Conservation (phyloP, 202 grass and related monocot species). For the Eragrostis tef region DNA sequence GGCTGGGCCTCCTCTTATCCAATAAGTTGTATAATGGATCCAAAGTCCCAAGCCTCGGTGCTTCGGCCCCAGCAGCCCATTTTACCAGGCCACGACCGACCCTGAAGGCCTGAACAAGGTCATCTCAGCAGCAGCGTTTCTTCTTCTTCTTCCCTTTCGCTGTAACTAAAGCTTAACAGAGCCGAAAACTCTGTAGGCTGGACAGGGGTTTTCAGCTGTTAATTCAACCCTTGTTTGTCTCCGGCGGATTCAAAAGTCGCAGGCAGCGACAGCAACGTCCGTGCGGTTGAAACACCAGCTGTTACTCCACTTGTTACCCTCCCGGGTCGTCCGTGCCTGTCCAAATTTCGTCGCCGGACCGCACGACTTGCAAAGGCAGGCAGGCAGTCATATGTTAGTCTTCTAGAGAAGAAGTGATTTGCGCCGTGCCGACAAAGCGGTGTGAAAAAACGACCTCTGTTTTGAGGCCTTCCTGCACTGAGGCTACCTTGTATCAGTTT, state of each 20-base stretch:
- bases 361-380: no score
- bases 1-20: no score
- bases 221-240: not conserved
- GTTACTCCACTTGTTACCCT: no score
- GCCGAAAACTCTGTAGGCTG: not conserved
- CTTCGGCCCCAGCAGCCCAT: no score
- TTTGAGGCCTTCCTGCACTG: not conserved
- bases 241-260: constrained; percentile 2
- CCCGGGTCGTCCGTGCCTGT: not conserved
- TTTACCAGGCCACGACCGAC: no score
- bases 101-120: no score
- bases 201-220: not conserved
- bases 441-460: constrained; percentile 11
- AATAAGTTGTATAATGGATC: no score
- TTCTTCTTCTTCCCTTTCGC: no score
- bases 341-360: no score
- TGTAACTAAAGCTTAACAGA: not conserved
- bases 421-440: not conserved
- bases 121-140: no score
- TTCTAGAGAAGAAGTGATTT: not conserved
- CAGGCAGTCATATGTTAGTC: not conserved
- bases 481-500: not conserved
- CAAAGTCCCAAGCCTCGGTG: no score
- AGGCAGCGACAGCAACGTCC: not conserved
- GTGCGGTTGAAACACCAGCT: not conserved